These are phyloP conservation scores for Colletotrichum higginsianum DNA, from an alignment of 2,329 filamentous ascomycete species.

Conservation along the genomic window DNA sequence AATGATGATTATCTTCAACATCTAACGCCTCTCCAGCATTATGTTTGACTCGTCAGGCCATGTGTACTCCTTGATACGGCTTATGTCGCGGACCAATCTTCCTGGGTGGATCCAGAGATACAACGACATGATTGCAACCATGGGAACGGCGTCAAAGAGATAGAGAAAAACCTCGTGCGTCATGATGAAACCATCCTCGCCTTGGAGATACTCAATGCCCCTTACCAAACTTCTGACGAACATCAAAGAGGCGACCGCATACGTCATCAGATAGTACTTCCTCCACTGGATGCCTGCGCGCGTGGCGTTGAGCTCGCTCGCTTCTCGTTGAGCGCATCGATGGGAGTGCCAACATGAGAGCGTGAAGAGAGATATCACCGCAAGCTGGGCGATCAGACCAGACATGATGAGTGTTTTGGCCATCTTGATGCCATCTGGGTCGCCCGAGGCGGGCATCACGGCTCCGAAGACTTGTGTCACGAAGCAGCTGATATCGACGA, in stretches of 20 bases:
- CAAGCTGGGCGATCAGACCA: slow-evolving; percentile 65
- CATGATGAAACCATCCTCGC: slow-evolving; percentile 54
- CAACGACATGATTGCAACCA: slow-evolving; percentile 56
- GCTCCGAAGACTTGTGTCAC: slow-evolving; percentile 57
- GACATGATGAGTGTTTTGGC: slow-evolving; percentile 45
- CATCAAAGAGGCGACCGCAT: slow-evolving; percentile 41
- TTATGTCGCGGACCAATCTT: slow-evolving; percentile 34
- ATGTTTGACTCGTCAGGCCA: slow-evolving; percentile 24
- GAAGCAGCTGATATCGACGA: slow-evolving; percentile 61
- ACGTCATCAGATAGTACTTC: slow-evolving; percentile 42
- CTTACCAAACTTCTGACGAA: slow-evolving; percentile 44
- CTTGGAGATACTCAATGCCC: slow-evolving; percentile 44
- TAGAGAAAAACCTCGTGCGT: slow-evolving; percentile 59
- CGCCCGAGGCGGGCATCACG: slow-evolving; percentile 45
- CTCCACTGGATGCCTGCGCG: slow-evolving; percentile 39
- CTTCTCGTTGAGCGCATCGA: slow-evolving; percentile 4
- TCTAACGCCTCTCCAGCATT: slow-evolving; percentile 23
- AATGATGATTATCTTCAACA: background rate
- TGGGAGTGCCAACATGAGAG: slow-evolving; percentile 25
- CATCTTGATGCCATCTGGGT: slow-evolving; percentile 31
- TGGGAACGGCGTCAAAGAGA: slow-evolving; percentile 58
- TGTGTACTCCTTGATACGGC: background rate
- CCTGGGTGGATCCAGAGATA: slow-evolving; percentile 43
- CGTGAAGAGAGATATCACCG: slow-evolving; percentile 64
- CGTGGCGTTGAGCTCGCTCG: background rate